Base-by-base conservation (phyloP, 176 grass and related monocot species). In the Saccharum officinarum region DNA sequence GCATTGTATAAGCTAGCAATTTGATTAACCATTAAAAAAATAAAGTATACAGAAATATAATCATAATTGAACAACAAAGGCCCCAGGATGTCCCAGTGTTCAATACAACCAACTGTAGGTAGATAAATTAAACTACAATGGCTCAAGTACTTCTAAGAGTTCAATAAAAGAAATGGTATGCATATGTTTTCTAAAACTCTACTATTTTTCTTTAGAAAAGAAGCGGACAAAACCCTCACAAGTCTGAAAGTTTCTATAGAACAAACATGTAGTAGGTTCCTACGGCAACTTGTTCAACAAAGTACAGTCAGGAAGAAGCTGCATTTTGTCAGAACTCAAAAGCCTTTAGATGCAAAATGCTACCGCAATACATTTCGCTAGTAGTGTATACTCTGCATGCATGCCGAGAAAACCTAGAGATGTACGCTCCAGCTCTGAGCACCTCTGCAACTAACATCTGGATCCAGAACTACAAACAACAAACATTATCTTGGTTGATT, bases 391-490 rank as follows among this genome's bases (percentile, higher is more conserved):
- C 57, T 86, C 20, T 49, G 67, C 44, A 67, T 69, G 80, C 26
- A 79, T 69, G 84, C 40, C 33, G 23, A 74, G 72, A 82, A 78
- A 82, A 83, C 60, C 67, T 83, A 86, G 84, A 79, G 80, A 75
- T 4, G 67, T 55, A 79, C 0, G 37, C 74, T 61, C 80, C 84
- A 69, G 88, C 83, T 82, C 88, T 79, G 88, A 90, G 33, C 61
- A 83, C 80, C 74, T 31, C 46, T 44, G 68, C 23, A 26, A 83
- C 73, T 83, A 90, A 82, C 88, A 90, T 90, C 74, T 83, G 88
- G 80, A 86, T 2, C 74, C 18, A 78, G 44, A 79, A 45, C 74
- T 90, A 83, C 46, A 46, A 77, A 83, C 60, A 66, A 57, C 9
- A 78, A 64, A 79, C 77, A 52, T 26, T 60, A 37, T 18, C 61